These are phyloP conservation scores for Hordeum marinum DNA, from an alignment of 176 grass and related monocot genomes.

Conservation along the genomic window DNA sequence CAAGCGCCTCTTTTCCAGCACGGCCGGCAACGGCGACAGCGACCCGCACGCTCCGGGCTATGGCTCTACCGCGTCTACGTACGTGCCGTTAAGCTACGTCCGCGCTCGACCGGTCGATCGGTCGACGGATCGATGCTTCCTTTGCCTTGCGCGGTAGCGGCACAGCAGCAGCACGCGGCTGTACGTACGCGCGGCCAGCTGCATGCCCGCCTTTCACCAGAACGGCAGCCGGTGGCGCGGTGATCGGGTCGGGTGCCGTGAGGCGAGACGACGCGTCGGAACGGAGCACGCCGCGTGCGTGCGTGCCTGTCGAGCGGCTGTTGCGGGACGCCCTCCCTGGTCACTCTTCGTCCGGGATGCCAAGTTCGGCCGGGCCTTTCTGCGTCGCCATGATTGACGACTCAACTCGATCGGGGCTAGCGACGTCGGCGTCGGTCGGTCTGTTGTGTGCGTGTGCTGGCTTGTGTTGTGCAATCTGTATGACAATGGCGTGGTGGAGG, in stretches of 20 bases:
- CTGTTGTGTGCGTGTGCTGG: not conserved
- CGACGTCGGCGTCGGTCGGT: not conserved
- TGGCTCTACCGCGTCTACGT: not conserved
- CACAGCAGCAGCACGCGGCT: not conserved
- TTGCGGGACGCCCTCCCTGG: too few relatives aligned
- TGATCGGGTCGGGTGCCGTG: not conserved
- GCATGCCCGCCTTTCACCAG: not conserved
- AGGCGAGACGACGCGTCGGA: too few relatives aligned
- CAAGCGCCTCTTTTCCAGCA: not conserved
- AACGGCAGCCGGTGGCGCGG: not conserved
- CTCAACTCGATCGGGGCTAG: not conserved
- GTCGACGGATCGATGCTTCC: not conserved
- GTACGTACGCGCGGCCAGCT: too few relatives aligned
- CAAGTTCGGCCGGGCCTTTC: slow-evolving; percentile 5
- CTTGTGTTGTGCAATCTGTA: not conserved
- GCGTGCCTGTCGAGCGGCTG: not conserved
- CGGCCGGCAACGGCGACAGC: not conserved
- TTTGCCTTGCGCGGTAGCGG: not conserved
- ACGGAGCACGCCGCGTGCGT: too few relatives aligned
- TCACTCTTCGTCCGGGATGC: not conserved
- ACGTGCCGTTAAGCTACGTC: too few relatives aligned
- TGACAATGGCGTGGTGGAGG: not conserved
- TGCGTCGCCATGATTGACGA: not conserved
- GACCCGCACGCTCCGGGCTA: not conserved
- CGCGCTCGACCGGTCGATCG: too few relatives aligned